Base-by-base conservation (phyloP, 208 protist species). In the Leishmania arabica region DNA sequence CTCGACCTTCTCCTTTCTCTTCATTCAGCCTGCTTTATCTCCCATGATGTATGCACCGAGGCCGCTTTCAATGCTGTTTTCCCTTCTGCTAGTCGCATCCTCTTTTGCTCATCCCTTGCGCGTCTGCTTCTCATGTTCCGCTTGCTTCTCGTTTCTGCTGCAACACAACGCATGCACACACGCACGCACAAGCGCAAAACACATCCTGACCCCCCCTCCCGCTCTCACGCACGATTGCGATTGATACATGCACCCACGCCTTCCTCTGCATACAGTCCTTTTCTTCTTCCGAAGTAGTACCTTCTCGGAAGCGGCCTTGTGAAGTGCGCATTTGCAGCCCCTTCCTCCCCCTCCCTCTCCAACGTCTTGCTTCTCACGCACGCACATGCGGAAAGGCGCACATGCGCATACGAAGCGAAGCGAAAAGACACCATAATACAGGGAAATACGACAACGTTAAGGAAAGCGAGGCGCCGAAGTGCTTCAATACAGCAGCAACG, bases 11-110 rank as follows among this genome's bases (percentile, higher is more conserved):
- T 75, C 31, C 54, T 27, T 74, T 31, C 51, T n/a, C 74, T 80
- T 80, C 49, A 62, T 31, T 47, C n/a, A 69, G 71, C 34, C 6
- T 56, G 51, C 56, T 45, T 40, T 49, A 42, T n/a, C 40, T 72
- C 6, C 45, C 0, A 2, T 70, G 8, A 79, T 54, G 27, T 34
- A 45, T 53, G 47, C 17, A 31, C 21, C 45, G 70, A 75, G 27
- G 49, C 53, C 45, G 70, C 82, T 74, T 77, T 87, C 71, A 64
- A 70, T 66, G 27, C 64, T 60, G 78, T 83, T 82, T 13, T 42
- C 3, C 17, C 9, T 2, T 21, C 13, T 17, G 42, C 11, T 73
- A 21, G 42, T 13, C 5, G 45, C 45, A 51, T 51, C 69, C 27
- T 21, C 69, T 73, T 53, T 31, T 27, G 31, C 17, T 15, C 40